These are phyloP conservation scores for Knufia fluminis DNA, from an alignment of 2,329 filamentous ascomycete species.

Conservation along the genomic window DNA sequence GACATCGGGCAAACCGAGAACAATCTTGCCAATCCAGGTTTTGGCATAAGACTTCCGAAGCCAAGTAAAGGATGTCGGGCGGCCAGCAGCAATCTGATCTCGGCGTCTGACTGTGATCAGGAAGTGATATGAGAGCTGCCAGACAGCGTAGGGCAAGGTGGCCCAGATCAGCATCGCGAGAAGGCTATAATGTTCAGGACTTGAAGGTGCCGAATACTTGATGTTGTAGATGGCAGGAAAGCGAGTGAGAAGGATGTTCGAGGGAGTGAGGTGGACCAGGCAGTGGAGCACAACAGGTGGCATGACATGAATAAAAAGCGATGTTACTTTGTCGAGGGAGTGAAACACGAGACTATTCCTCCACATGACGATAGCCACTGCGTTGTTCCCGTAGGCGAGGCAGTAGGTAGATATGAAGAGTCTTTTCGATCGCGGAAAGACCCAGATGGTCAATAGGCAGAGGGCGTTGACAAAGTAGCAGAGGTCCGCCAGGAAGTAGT, in stretches of 20 bases:
- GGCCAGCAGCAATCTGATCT: conserved; percentile 89
- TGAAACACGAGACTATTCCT: conserved; percentile 97
- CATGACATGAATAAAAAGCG: conserved; percentile 99
- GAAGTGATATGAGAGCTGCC: conserved; percentile 90
- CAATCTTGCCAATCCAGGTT: conserved; percentile 76
- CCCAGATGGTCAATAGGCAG: conserved; percentile 72
- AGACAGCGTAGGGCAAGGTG: conserved; percentile 80
- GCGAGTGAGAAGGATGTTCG: conserved; percentile 54
- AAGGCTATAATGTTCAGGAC: conserved; percentile 69
- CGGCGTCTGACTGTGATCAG: conserved; percentile 90
- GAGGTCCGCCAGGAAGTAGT: conserved; percentile 94
- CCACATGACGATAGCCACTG: conserved; percentile 98
- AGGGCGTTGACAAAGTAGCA: conserved; percentile 98
- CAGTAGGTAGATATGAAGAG: conserved; percentile 90
- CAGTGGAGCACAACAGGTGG: conserved; percentile 89
- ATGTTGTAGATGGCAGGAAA: conserved; percentile 84
- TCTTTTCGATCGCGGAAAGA: conserved; percentile 80
- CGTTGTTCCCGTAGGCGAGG: conserved; percentile 91
- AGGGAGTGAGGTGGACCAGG: conserved; percentile 70
- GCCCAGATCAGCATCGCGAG: conserved; percentile 88
- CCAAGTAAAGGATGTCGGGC: conserved; percentile 97
- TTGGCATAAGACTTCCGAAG: conserved; percentile 83
- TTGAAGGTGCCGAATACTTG: conserved; percentile 58
- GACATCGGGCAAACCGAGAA: conserved; percentile 63
- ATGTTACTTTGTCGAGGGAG: conserved; percentile 93